Evolutionary conservation across 805 yeast species (phyloP).

Genomic region (Zygosaccharomyces gambellarensis): DNA sequence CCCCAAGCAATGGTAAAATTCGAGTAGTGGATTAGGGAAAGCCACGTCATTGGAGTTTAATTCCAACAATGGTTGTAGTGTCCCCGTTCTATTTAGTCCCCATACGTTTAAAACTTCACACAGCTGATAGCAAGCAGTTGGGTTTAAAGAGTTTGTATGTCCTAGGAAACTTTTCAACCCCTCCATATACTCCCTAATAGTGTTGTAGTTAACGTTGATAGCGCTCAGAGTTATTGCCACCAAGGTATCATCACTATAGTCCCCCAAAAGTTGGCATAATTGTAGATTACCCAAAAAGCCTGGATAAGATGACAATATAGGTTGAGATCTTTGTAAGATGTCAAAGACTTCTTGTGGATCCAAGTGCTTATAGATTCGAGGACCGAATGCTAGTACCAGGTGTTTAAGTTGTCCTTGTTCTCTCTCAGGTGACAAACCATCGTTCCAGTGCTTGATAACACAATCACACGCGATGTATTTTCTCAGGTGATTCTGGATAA

Average conservation of each 20-base stretch:
- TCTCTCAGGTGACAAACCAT: slow-evolving; percentile 13
- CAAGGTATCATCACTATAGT: slow-evolving; percentile 11
- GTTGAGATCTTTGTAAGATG: slow-evolving; percentile 8
- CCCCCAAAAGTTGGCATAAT: slow-evolving; percentile 9
- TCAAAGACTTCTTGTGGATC: slow-evolving; percentile 10
- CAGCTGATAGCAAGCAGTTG: neutral
- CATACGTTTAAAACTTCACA: slow-evolving; percentile 4
- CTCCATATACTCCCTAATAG: slow-evolving; percentile 5
- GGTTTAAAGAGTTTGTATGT: slow-evolving; percentile 3
- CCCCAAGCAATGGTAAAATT: slow-evolving; percentile 5
- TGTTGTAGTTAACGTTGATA: slow-evolving; percentile 10
- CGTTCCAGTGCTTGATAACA: slow-evolving; percentile 22
- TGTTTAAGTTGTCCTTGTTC: slow-evolving; percentile 17
- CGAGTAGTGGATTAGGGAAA: neutral
- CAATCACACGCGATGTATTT: slow-evolving; percentile 35
- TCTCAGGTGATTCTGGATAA: slow-evolving; percentile 49
- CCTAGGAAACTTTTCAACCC: slow-evolving; percentile 6
- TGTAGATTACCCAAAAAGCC: slow-evolving; percentile 11
- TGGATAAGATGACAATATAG: slow-evolving; percentile 12
- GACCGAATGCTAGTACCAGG: slow-evolving; percentile 34
- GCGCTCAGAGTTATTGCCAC: slow-evolving; percentile 6
- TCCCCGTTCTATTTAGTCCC: slow-evolving; percentile 4
- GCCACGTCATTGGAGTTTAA: slow-evolving; percentile 5
- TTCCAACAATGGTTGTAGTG: slow-evolving; percentile 8
- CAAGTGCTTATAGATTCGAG: slow-evolving; percentile 14